Evolutionary conservation across 192 early-diverging fungal species (phyloP).

Genomic region (Backusella circina): DNA sequence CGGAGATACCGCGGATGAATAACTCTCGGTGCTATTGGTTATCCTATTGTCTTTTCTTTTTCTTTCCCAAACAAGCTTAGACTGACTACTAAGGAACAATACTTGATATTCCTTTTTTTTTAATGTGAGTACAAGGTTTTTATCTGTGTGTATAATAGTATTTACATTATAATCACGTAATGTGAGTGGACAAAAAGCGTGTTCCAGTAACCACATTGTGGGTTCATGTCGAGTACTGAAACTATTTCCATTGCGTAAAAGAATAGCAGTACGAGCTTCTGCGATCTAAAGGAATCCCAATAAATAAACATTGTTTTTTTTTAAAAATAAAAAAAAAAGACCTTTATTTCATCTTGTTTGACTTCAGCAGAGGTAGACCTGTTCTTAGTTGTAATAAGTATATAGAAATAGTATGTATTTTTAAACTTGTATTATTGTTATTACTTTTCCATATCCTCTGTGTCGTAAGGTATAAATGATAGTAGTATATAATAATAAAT

Average conservation of each 20-base stretch:
- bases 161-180: conserved; percentile 25
- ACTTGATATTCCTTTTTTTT: background rate
- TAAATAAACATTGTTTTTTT: background rate
- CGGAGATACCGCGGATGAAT: background rate
- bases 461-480: background rate
- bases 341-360: background rate
- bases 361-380: background rate
- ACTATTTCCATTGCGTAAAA: conserved; percentile 16
- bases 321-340: background rate
- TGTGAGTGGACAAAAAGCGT: conserved; percentile 28
- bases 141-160: background rate
- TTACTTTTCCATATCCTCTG: background rate
- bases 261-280: conserved; percentile 29
- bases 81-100: background rate
- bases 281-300: background rate
- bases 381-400: background rate
- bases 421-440: background rate
- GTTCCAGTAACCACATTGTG: conserved; percentile 36
- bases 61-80: conserved; percentile 9
- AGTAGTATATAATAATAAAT: background rate
- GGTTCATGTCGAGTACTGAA: conserved; percentile 27
- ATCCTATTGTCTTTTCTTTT: conserved; percentile 3
- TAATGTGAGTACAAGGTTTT: background rate
- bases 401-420: background rate
- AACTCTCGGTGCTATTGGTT: background rate